phyloP scores from a whole-genome alignment of 2,329 filamentous ascomycete genomes.

The Trichophyton equinum region DNA sequence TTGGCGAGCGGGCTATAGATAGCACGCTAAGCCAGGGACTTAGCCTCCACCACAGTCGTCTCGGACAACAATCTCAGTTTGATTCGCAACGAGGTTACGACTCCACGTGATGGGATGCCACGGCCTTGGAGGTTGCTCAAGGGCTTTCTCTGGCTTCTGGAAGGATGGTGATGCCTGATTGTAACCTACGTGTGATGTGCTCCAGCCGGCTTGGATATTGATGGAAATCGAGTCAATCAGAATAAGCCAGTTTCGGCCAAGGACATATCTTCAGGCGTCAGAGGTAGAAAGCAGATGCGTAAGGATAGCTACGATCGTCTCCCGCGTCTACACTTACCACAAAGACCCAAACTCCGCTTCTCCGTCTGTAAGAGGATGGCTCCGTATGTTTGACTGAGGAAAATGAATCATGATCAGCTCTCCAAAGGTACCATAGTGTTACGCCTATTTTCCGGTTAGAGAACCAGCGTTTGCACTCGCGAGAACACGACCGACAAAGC shows the following conservation, averaged over 20 bases:
- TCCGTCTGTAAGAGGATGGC: neutral
- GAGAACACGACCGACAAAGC: neutral
- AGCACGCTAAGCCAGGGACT: neutral
- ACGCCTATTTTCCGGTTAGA: no score
- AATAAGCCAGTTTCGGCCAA: neutral
- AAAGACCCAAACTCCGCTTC: neutral
- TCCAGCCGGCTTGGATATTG: neutral
- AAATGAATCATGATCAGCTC: neutral
- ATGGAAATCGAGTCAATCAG: neutral
- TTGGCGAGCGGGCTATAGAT: conserved; percentile 3
- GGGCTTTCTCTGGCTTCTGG: neutral
- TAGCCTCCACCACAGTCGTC: neutral
- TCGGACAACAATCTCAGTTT: conserved; percentile 3
- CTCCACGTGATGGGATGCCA: conserved; percentile 1
- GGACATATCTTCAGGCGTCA: neutral
- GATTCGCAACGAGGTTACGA: neutral
- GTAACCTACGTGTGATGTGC: neutral
- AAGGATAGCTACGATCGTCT: neutral
- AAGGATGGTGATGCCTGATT: neutral
- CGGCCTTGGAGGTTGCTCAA: neutral
- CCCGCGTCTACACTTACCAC: neutral
- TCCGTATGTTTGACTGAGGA: neutral
- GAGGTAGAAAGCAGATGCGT: neutral
- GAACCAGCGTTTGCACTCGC: neutral
- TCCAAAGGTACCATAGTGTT: neutral